Base-by-base conservation (phyloP, 108 stramenopile genomes). In the Cyclotella atomus region DNA sequence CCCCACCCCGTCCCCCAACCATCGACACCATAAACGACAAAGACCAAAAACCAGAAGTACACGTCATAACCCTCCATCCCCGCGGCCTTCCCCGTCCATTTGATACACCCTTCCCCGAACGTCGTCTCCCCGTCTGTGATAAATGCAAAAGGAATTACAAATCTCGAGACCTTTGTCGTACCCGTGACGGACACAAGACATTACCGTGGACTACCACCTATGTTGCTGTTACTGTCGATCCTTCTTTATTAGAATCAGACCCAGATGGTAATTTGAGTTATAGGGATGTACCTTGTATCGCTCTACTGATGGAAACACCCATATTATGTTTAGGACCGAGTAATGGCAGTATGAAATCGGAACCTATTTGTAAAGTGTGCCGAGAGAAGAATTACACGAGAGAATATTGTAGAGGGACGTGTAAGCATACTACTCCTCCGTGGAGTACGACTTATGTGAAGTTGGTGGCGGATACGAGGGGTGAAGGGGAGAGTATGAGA, bases 71-170 rank as follows among this genome's bases (percentile, higher is more conserved):
- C 12, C 27, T 81, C 52, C 75, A 76, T 45, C 93, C 89, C 15
- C 91, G 88, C 20, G 93, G 93, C 5, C 87, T 92, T 77, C 82
- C 81, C 14, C 91, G 88, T 24, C 55, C 89, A 4, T 70, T 95
- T 17, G 87, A 95, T 53, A 87, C 92, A 14, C 88, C 90, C 33
- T 95, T 95, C 65, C 89, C 89, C 46, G 89, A 90, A 43, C 84
- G 85, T 17, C 83, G 91, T 17, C 62, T 95, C 2, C 84, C 93
- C 6, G 93, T 95, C 9, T 95, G 93, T 65, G 88, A 84, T 55
- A 80, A 79, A 28, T 95, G 93, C 69, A 92, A 95, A 70, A 95
- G 92, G 82, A 95, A 95, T 68, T 95, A 86, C 72, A 92, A 92
- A 71, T 91, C 88, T 16, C 54, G 89, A 33, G 93, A 95, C 36